Evolutionary conservation across 805 yeast species (phyloP).

Genomic region (Wickerhamiella australiensis): DNA sequence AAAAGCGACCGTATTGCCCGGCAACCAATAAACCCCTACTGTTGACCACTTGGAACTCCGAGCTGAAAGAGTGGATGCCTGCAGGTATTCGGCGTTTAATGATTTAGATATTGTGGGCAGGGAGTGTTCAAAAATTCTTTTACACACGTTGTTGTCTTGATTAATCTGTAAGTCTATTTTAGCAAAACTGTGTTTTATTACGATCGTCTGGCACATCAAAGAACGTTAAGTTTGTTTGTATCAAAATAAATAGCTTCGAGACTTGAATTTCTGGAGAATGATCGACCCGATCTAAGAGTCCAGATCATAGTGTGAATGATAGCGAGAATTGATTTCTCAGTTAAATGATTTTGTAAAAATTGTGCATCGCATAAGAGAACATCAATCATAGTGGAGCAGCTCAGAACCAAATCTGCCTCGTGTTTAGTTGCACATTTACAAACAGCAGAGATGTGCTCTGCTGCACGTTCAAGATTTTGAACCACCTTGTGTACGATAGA

Average conservation of each 20-base stretch:
- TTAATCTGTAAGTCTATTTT: neutral
- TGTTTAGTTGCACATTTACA: neutral
- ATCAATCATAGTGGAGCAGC: neutral
- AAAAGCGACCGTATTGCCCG: conserved; percentile 67
- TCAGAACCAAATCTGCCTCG: neutral
- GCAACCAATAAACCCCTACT: conserved; percentile 59
- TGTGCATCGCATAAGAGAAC: neutral
- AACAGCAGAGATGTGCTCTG: neutral
- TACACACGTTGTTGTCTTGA: too few relatives aligned
- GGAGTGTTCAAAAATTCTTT: too few relatives aligned
- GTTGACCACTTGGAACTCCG: conserved; percentile 47
- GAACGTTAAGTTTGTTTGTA: conserved; percentile 11
- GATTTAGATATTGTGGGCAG: conserved; percentile 14
- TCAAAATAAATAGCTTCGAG: conserved; percentile 14
- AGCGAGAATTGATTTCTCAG: neutral
- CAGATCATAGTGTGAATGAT: conserved; percentile 3
- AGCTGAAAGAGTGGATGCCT: conserved; percentile 53
- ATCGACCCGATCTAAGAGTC: conserved; percentile 8
- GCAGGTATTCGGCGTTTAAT: conserved; percentile 66
- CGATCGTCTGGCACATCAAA: conserved; percentile 1
- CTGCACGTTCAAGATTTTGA: neutral
- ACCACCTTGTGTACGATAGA: neutral
- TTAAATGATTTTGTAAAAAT: neutral
- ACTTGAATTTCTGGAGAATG: conserved; percentile 11
- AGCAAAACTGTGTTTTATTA: too few relatives aligned